Evolutionary conservation across 164 flowering plant genomes (phyloP), one percentile per base, ranked within the genome.

Genomic region (Malania oleifera): DNA sequence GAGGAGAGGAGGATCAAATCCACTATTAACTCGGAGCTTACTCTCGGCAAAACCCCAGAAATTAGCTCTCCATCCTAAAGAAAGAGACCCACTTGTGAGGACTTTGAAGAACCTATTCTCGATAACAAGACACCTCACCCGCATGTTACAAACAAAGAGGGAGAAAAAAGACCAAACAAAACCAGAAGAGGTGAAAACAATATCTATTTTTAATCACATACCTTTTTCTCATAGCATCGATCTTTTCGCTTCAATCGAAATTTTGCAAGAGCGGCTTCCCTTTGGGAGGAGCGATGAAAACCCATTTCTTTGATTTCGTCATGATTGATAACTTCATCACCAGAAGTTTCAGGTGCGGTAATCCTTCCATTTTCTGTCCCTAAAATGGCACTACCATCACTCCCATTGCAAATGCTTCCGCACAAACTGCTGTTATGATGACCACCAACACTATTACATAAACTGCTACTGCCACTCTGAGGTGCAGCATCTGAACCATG

Each of bases 211-310:
- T n/a, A n/a, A n/a, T n/a, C n/a, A n/a, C n/a, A n/a, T n/a, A 78
- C 85, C 85, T 76, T 81, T 56, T 81, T 81, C 66, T 75, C 79
- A 71, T 61, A 81, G 70, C 85, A 81, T 58, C 85, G 69, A 49
- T 72, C 77, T 64, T 80, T 80, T 51, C 85, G 67, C 63, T 80
- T 80, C 62, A 78, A 51, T 10, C 80, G 75, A 65, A 78, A 80
- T 57, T 74, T 78, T 7, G 51, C 57, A 26, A 80, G 53, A 56
- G 85, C 83, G 18, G 79, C 85, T 59, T 81, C 81, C 12, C 85
- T 75, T 23, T 61, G 75, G 59, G 57, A 59, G 29, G 75, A 56
- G 27, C 62, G 66, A 35, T 64, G 65, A 54, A 47, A 52, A 34
- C 70, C 73, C 26, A 48, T 56, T 7, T 60, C 71, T 57, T 54